phyloP scores from a whole-genome alignment of 306 rosid genomes.

The Benincasa hispida region DNA sequence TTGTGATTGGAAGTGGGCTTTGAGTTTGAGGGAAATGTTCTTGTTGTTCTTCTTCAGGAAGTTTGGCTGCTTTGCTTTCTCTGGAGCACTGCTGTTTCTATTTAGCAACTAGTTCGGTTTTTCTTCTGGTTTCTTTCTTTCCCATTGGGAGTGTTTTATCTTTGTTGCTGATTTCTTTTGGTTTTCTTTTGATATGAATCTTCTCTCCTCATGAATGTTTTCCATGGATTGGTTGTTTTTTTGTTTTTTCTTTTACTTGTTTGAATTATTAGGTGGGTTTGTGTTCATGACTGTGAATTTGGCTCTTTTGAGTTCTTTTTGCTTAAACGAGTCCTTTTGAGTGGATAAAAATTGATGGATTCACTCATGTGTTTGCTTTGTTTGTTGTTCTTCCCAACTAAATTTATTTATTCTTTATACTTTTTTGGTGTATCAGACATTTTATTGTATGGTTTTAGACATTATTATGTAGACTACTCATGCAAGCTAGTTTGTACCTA shows the following conservation, averaged over 20 bases:
- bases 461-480: constrained; percentile 8
- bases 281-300: neutral
- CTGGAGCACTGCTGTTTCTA: neutral
- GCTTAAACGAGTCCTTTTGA: neutral
- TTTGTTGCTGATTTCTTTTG: neutral
- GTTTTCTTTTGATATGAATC: too few species aligned
- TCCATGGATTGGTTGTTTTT: neutral
- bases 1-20: neutral
- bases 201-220: neutral
- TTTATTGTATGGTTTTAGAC: constrained; percentile 17
- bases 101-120: neutral
- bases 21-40: neutral
- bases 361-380: neutral
- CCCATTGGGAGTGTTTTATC: neutral
- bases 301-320: neutral
- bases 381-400: neutral
- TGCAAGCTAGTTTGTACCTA: constrained; percentile 6
- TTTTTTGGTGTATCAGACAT: constrained; percentile 10
- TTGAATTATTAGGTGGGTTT: neutral
- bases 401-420: neutral
- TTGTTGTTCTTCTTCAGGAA: neutral
- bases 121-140: neutral
- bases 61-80: neutral
- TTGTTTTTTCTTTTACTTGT: neutral
- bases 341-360: neutral